Percentiles rank a stretch among this genome's conserved stretches.
Conservation (phyloP, 352 stramenopile species). For the Phytophthora litchii region DNA sequence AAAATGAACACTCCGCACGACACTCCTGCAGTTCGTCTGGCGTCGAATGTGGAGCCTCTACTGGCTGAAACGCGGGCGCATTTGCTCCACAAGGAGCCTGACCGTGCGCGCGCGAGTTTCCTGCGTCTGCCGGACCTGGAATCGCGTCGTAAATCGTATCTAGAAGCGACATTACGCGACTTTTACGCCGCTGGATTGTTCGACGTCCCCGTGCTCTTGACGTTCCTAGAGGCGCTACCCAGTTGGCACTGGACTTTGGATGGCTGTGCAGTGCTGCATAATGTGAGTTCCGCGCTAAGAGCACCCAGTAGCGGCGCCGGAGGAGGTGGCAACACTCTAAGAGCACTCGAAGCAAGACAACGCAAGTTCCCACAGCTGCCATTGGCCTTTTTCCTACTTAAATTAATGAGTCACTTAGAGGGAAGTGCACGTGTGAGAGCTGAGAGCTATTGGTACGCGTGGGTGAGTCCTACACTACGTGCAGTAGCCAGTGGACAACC, state of each 20-base stretch:
- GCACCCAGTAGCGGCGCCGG: constrained; percentile 34
- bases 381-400: constrained; percentile 72
- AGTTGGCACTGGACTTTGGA: constrained; percentile 78
- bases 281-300: constrained; percentile 52
- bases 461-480: constrained; percentile 58
- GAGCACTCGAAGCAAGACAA: constrained; percentile 37
- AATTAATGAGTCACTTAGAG: constrained; percentile 69
- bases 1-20: neutral
- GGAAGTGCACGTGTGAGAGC: constrained; percentile 54
- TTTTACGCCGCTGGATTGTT: constrained; percentile 69
- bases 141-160: constrained; percentile 36
- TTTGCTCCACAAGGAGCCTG: constrained; percentile 62
- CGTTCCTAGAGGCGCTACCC: constrained; percentile 69
- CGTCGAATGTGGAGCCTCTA: constrained; percentile 29
- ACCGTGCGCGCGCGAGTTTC: constrained; percentile 57
- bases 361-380: constrained; percentile 62
- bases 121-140: constrained; percentile 66
- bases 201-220: constrained; percentile 67
- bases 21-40: constrained; percentile 12
- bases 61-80: constrained; percentile 41
- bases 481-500: constrained; percentile 53
- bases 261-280: constrained; percentile 68
- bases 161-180: constrained; percentile 65
- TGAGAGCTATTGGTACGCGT: constrained; percentile 72
- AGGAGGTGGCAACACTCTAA: constrained; percentile 32